Base-by-base conservation (phyloP, 192 early-diverging fungal genomes). In the Chytriomyces confervae region DNA sequence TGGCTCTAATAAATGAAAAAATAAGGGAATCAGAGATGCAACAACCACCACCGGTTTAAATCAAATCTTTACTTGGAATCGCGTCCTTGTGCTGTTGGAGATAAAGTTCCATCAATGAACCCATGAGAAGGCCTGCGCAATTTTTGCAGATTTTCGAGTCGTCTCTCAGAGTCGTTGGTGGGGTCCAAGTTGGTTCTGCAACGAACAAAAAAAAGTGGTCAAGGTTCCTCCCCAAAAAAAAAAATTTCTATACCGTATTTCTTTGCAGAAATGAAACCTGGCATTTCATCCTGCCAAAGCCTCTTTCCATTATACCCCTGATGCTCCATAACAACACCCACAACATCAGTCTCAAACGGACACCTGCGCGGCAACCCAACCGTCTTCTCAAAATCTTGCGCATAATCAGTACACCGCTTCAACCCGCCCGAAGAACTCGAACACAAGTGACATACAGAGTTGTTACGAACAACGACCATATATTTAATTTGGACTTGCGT, bases 401-500 rank as follows among this genome's bases (percentile, higher is more conserved):
- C 72, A 66, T 76, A 66, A 3, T 71, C 70, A 8, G 9, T 29
- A 18, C n/a, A 48, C 24, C 7, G 24, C 72, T 76, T 79, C 46
- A 73, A 23, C 48, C 9, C 46, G 29, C 29, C 29, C 2, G 29
- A 36, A 11, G 1, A n/a, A 9, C 43, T 23, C 23, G 24, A 18
- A 51, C 79, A 81, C 7, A 84, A 57, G 20, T 81, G 66, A 57
- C 83, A 84, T 18, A 50, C 6, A 0, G 11, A 44, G 8, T 5
- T 66, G 49, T 77, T 45, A 16, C 83, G 79, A 5, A 82, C 69
- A 23, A 84, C 57, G 0, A 81, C 53, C 57, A 84, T 45, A 51
- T 94, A 94, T 20, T 86, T 84, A 70, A 94, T 94, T 64, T 86
- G 80, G 47, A 94, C 86, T 81, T 93, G 93, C 29, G 81, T 72